Conservation (phyloP, 1,284 basidiomycete species). For the Ceratobasidium sp. region DNA sequence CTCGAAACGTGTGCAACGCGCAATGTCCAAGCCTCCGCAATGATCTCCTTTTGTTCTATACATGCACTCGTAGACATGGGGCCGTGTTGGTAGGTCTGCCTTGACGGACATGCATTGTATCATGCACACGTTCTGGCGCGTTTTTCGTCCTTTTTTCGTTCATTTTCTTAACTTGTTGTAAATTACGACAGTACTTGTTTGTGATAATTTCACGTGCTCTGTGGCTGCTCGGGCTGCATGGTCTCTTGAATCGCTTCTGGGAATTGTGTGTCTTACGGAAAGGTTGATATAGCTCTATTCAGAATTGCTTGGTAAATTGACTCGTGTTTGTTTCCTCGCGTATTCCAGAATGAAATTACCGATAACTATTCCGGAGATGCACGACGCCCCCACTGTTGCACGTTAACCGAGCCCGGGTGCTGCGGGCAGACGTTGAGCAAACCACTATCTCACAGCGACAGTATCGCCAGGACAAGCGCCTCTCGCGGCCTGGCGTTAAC, state of each 20-base stretch:
- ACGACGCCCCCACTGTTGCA: no score
- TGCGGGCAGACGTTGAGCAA: no score
- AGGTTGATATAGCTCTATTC: not conserved
- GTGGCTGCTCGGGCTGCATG: not conserved
- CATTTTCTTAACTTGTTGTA: conserved; percentile 30
- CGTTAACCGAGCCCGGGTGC: no score
- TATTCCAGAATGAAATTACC: no score
- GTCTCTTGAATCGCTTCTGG: conserved; percentile 11
- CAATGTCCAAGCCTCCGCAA: conserved; percentile 31
- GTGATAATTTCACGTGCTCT: conserved; percentile 20
- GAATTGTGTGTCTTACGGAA: not conserved
- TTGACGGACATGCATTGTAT: conserved; percentile 36
- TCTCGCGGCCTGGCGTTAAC: no score
- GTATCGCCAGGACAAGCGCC: no score
- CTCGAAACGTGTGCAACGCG: conserved; percentile 33
- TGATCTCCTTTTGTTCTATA: conserved; percentile 8
- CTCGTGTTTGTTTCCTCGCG: no score
- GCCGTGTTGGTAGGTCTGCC: conserved; percentile 34
- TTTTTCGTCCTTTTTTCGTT: conserved; percentile 18
- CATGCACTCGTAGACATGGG: not conserved
- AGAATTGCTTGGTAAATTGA: not conserved
- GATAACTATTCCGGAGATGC: no score
- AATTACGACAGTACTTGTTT: conserved; percentile 17
- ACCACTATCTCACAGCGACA: no score
- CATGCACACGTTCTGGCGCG: not conserved